Conservation (phyloP, 306 rosid species). For the Casuarina glauca region DNA sequence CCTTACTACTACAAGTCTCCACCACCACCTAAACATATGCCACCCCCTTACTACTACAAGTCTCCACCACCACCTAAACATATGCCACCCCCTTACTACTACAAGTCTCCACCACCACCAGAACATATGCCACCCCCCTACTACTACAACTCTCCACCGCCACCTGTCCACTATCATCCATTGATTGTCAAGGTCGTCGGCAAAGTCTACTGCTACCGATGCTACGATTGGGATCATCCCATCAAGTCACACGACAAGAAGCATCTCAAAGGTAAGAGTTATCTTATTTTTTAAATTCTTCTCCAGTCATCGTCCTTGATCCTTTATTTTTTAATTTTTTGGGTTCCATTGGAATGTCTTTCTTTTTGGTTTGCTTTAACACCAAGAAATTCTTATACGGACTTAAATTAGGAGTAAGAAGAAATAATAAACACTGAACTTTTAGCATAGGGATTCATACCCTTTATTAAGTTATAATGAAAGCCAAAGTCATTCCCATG, state of each 20-base stretch:
- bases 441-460: too few species aligned
- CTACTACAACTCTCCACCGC: constrained; percentile 31
- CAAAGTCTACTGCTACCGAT: constrained; percentile 76
- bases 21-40: not conserved
- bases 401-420: too few species aligned
- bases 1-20: constrained; percentile 23
- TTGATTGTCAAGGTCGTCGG: constrained; percentile 86
- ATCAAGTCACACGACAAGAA: constrained; percentile 83
- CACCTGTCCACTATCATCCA: constrained; percentile 52
- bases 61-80: not conserved
- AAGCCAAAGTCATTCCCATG: not conserved
- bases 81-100: constrained; percentile 46
- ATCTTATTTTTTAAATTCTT: not conserved
- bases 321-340: not conserved
- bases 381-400: too few species aligned
- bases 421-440: too few species aligned
- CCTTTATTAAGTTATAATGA: too few species aligned
- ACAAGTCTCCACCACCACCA: constrained; percentile 51
- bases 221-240: constrained; percentile 74
- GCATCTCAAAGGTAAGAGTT: constrained; percentile 69
- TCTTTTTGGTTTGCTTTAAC: not conserved
- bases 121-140: constrained; percentile 40
- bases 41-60: not conserved
- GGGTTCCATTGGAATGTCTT: not conserved
- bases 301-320: not conserved